Base-by-base conservation (phyloP, 2,329 filamentous ascomycete species). In the Xylaria polymorpha region DNA sequence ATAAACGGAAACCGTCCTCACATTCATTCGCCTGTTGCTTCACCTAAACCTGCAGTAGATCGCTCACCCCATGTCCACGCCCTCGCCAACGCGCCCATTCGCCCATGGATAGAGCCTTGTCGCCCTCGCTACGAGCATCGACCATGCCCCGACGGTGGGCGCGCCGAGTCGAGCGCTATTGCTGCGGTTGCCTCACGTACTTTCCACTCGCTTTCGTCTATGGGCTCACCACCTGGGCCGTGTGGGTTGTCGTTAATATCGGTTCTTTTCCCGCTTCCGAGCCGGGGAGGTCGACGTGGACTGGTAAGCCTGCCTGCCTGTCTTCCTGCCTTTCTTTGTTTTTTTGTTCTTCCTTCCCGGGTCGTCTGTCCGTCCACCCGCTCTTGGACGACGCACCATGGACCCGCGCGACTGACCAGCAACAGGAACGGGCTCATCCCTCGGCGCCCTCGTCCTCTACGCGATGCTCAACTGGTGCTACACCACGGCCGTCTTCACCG, bases 121-220 rank as follows among this genome's bases (percentile, higher is more conserved):
- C 75, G 51, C 73, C 76, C 0, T 71, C 75, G 69, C 50, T 73
- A 25, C 66, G 65, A 69, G 71, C 74, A 61, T 71, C 74, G 70
- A 83, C 77, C 73, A 89, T 89, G 85, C 81, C 84, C 78, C 86
- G 86, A 75, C 85, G 87, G 76, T 92, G 88, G 84, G 91, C 88
- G 58, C 86, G 92, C 72, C 88, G 86, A 79, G 63, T 92, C 76
- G 94, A 98, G 85, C 91, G 94, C 59, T 91, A 88, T 77, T 98
- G 94, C 85, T 98, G 94, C 83, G 83, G 86, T 51, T 88, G 90
- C 69, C 86, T 92, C 62, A 92, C 89, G 32, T 97, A 94, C 80
- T 93, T 97, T 74, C 95, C 95, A n/a, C 85, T 98, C 20, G 84
- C 84, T 35, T 97, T 98, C 78, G 93, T 98, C 67, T 98, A 97